A percentile compares a stretch with the other conserved stretches of the same genome.
These are phyloP conservation scores for Amaranthus palmeri DNA, from an alignment of 148 eudicot genomes.

Conservation along the genomic window DNA sequence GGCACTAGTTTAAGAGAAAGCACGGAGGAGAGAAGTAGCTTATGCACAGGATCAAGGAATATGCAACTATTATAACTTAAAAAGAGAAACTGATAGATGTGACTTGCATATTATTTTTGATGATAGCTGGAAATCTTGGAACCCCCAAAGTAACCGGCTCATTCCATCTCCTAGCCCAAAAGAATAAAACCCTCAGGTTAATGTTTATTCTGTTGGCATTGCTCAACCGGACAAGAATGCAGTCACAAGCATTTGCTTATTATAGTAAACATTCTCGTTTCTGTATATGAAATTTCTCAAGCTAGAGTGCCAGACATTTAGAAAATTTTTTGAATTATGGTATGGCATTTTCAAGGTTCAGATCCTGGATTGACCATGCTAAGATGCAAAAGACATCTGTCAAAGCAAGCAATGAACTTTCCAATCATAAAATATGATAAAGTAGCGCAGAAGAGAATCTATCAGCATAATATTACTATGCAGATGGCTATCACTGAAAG, in stretches of 20 bases:
- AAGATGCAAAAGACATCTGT: neutral
- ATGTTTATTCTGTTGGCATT: neutral
- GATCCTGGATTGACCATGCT: neutral
- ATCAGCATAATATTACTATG: neutral
- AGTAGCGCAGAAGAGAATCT: too few relatives aligned
- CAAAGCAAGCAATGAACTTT: neutral
- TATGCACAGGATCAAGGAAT: neutral
- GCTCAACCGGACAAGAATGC: neutral
- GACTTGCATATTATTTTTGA: neutral
- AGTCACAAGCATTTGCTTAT: too few relatives aligned
- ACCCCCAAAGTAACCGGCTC: neutral
- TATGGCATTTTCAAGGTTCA: neutral
- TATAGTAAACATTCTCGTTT: neutral
- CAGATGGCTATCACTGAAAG: neutral
- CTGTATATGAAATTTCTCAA: neutral
- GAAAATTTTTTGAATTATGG: neutral
- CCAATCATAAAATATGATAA: neutral
- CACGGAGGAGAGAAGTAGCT: neutral
- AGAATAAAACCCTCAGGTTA: neutral
- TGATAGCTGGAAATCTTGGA: neutral
- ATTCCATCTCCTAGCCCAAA: neutral
- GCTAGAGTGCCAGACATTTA: neutral
- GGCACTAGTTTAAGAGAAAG: conserved; percentile 5
- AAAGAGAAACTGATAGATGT: neutral
- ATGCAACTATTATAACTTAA: conserved; percentile 5